Evolutionary conservation across 257 asterid genomes (phyloP).

Genomic region (Solanum habrochaites): DNA sequence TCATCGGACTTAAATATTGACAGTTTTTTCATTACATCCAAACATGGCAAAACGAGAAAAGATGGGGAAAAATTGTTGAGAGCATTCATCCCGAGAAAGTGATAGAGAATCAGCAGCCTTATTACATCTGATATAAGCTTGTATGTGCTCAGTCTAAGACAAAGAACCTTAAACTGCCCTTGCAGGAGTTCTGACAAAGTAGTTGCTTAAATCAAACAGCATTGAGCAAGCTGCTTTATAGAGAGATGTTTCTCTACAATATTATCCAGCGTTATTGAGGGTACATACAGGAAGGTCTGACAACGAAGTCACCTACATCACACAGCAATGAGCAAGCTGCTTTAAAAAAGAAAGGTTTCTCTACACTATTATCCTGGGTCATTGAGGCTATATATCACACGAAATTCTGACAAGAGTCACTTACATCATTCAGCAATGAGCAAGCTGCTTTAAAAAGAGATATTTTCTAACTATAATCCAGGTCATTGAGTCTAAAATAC

Average conservation of each 20-base stretch:
- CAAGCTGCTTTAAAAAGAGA: background rate
- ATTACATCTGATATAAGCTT: background rate
- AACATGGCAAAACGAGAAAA: background rate
- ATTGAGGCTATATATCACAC: background rate
- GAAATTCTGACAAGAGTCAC: background rate
- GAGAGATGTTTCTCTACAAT: background rate
- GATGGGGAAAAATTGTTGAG: background rate
- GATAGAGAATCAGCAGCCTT: background rate
- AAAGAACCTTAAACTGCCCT: background rate
- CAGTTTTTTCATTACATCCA: background rate
- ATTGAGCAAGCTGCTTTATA: background rate
- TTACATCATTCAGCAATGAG: background rate
- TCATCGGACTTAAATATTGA: background rate
- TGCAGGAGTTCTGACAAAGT: background rate
- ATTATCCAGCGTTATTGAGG: background rate
- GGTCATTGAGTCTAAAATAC: background rate
- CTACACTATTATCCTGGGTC: background rate
- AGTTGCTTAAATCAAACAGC: background rate
- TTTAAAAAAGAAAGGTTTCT: background rate
- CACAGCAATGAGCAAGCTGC: background rate
- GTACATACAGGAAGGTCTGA: background rate
- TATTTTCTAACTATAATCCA: background rate
- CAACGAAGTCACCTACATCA: background rate
- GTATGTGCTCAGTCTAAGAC: background rate
- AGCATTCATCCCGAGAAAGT: background rate